A percentile compares a stretch with the other conserved stretches of the same genome.
phyloP scores from a whole-genome alignment of 768 basidiomycete species.

The Clitopilus passeckerianus region DNA sequence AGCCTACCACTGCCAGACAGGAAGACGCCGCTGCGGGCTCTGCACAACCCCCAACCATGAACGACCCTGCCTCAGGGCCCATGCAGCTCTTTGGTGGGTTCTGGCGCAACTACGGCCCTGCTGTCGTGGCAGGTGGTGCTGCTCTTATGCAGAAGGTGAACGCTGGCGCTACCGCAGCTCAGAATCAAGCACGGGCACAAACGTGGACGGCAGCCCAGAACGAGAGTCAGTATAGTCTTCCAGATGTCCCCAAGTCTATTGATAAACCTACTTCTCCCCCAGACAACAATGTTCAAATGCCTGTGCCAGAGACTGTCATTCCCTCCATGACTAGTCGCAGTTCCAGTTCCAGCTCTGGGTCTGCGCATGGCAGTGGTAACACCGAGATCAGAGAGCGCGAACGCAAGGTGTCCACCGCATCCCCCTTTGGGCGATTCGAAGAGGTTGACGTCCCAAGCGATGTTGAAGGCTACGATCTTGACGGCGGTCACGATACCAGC shows the following conservation, averaged over 20 bases:
- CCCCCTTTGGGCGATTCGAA: slow-evolving; percentile 41
- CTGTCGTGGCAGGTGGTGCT: slow-evolving; percentile 63
- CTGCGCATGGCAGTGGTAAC: slow-evolving; percentile 15
- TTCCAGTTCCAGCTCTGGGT: slow-evolving; percentile 23
- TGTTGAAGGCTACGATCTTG: slow-evolving; percentile 55
- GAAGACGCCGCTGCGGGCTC: slow-evolving; percentile 16
- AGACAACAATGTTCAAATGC: slow-evolving; percentile 15
- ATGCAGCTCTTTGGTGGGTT: slow-evolving; percentile 59
- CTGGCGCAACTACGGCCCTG: slow-evolving; percentile 78
- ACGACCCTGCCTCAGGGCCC: slow-evolving; percentile 57
- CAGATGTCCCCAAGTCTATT: slow-evolving; percentile 8
- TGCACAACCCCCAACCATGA: slow-evolving; percentile 38
- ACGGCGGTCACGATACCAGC: slow-evolving; percentile 15
- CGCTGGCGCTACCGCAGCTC: slow-evolving; percentile 30
- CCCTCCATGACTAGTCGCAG: slow-evolving; percentile 24
- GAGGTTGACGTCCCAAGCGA: slow-evolving; percentile 72
- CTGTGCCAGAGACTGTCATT: neutral
- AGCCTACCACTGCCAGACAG: slow-evolving; percentile 24
- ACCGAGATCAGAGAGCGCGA: slow-evolving; percentile 37
- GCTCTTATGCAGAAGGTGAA: slow-evolving; percentile 54
- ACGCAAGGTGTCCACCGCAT: slow-evolving; percentile 25
- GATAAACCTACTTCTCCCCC: slow-evolving; percentile 7
- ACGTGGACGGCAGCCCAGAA: neutral
- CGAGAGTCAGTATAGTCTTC: slow-evolving; percentile 7
- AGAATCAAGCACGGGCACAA: slow-evolving; percentile 6